Base-by-base conservation (phyloP, 768 basidiomycete genomes). In the Gyrodon lividus region DNA sequence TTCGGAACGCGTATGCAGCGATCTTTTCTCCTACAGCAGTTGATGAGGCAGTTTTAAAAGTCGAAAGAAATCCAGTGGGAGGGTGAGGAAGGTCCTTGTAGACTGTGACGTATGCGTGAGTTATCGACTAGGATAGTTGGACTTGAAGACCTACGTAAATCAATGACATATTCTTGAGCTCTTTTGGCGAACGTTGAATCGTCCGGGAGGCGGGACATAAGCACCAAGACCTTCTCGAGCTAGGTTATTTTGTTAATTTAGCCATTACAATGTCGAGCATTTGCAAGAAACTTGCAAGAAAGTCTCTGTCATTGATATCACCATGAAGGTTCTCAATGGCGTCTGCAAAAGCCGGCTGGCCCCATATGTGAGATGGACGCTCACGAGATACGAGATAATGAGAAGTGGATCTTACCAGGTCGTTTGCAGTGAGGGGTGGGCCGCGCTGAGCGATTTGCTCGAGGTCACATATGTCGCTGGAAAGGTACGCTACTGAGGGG, bases 21-120 rank as follows among this genome's bases (percentile, higher is more conserved):
- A 59, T 37, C 8, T 62, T 63, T 24, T 31, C 22, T 9, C 40
- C 24, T 3, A 0, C 37, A 2, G 24, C 16, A 12, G 50, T 34
- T 0, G 57, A 44, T n/a, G 50, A 39, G 37, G 3, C 8, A 4
- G 54, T 38, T 14, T 42, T 56, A 23, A 57, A 50, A 6, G 59
- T 55, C 9, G 68, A 59, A 34, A 87, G 68, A 62, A 82, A 87
- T 10, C 72, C 73, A 43, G 66, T 69, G 9, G 87, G 83, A 5
- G 89, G 89, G 55, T 89, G 89, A 3, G 88, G 87, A 31, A 92
- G 78, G 66, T 90, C 90, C 54, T 86, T 82, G 74, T 84, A 90
- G 37, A 90, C 86, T 87, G 52, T 44, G 52, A 50, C 23, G 47
- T 19, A 33, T 47, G 41, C 37, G 42, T 34, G 17, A 34, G 20